Evolutionary conservation across 345 rosid species (phyloP).

Genomic region (Euphorbia peplus): DNA sequence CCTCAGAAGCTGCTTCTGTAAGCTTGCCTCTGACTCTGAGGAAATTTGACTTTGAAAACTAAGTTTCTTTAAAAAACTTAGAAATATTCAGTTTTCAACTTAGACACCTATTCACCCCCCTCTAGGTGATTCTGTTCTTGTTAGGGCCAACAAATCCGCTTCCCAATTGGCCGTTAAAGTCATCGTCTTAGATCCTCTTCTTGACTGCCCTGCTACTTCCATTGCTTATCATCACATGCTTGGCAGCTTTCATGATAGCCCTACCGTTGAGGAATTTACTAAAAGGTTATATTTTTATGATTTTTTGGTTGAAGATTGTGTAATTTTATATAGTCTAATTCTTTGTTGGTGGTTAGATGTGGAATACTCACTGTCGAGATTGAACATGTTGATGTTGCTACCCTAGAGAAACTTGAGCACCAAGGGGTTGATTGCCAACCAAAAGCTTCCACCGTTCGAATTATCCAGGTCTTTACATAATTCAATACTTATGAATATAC

Average conservation of each 20-base stretch:
- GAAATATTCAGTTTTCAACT: no score
- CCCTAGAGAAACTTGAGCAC: slow-evolving; percentile 84
- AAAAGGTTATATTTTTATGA: slow-evolving; percentile 53
- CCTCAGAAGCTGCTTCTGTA: no score
- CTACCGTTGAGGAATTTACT: slow-evolving; percentile 68
- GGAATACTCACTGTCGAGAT: slow-evolving; percentile 87
- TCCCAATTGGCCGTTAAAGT: slow-evolving; percentile 91
- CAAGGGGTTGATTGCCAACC: slow-evolving; percentile 96
- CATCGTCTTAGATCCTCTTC: slow-evolving; percentile 75
- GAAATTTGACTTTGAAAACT: no score
- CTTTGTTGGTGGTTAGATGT: slow-evolving; percentile 58
- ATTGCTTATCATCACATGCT: slow-evolving; percentile 71
- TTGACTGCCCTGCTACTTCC: slow-evolving; percentile 80
- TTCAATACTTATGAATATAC: background rate
- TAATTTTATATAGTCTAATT: slow-evolving; percentile 21
- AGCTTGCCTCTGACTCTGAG: no score
- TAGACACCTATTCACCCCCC: no score
- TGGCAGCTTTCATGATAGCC: slow-evolving; percentile 81
- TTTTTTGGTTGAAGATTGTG: slow-evolving; percentile 4
- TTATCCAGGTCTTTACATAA: slow-evolving; percentile 61
- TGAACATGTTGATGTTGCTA: slow-evolving; percentile 90
- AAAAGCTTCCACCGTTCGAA: slow-evolving; percentile 88
- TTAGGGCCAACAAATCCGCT: no score
- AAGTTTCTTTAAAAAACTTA: no score
- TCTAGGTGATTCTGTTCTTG: no score